These are phyloP conservation scores for Isochrysis galbana DNA, from an alignment of 78 protist species.

Conservation along the genomic window DNA sequence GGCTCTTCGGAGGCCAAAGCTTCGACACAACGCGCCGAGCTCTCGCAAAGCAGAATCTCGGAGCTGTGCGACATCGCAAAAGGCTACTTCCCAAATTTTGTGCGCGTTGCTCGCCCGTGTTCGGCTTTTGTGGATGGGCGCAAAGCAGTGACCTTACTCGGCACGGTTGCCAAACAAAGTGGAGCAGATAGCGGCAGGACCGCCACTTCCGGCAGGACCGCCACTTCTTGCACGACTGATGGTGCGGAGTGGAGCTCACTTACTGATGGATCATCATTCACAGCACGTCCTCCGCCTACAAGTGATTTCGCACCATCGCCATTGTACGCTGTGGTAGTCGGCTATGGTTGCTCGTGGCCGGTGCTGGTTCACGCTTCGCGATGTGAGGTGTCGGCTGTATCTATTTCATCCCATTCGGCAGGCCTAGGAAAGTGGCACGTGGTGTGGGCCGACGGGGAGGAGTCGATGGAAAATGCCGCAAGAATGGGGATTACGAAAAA, in stretches of 20 bases:
- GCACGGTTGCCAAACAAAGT: not conserved
- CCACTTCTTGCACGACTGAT: not conserved
- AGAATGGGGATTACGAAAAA: no score
- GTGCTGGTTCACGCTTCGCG: not conserved
- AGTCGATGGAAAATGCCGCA: not conserved
- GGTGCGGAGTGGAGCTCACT: not conserved
- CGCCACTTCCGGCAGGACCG: not conserved
- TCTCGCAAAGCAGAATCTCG: no score
- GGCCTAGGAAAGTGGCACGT: not conserved
- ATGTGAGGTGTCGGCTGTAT: not conserved
- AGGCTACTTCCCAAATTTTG: not conserved
- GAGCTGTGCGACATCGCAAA: no score
- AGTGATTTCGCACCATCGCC: no score
- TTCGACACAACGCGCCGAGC: not conserved
- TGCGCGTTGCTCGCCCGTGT: not conserved
- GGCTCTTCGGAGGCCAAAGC: not conserved
- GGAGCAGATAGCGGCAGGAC: not conserved
- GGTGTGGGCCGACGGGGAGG: not conserved
- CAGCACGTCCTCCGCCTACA: no score
- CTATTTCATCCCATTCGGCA: not conserved
- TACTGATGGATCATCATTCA: not conserved
- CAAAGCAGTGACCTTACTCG: not conserved
- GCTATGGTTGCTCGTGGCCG: not conserved
- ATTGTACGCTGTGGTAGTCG: constrained; percentile 48
- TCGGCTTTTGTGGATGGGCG: not conserved